Percentiles rank a stretch among this genome's conserved stretches.
Evolutionary conservation across 2,329 filamentous ascomycete genomes (phyloP).

Genomic region (Cytospora paraplurivora): DNA sequence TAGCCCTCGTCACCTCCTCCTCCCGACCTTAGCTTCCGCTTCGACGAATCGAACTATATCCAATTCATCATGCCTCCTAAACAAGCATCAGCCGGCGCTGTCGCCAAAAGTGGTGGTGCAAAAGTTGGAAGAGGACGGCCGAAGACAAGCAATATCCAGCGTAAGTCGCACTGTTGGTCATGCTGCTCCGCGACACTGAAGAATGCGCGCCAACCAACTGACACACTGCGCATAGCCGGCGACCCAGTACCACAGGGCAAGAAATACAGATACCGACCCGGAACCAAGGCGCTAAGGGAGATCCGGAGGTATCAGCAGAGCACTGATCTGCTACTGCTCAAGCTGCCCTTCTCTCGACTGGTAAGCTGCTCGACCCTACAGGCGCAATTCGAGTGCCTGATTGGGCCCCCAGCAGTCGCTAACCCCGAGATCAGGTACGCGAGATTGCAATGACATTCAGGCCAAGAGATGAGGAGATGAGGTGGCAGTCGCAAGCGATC

Average conservation of each 20-base stretch:
- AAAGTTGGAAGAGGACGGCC: conserved; percentile 8
- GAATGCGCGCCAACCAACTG: conserved; percentile 32
- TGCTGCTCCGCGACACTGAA: neutral
- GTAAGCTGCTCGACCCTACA: conserved; percentile 42
- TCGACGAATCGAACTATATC: neutral
- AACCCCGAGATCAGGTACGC: conserved; percentile 53
- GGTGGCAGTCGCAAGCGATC: conserved; percentile 96
- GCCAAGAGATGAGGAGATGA: conserved; percentile 67
- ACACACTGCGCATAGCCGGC: conserved; percentile 56
- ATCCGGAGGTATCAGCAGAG: conserved; percentile 89
- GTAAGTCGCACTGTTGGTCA: conserved; percentile 35
- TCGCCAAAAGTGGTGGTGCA: neutral
- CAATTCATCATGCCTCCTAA: conserved; percentile 3
- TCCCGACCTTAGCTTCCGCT: neutral
- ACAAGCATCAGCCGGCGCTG: neutral
- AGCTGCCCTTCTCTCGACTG: conserved; percentile 78
- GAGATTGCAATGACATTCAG: conserved; percentile 71
- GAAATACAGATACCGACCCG: conserved; percentile 70
- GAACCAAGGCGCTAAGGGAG: conserved; percentile 86
- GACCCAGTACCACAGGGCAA: conserved; percentile 68
- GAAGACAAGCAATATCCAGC: conserved; percentile 46
- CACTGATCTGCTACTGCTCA: conserved; percentile 82
- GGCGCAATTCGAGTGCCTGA: neutral
- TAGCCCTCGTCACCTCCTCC: conserved; percentile 4
- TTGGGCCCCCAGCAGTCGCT: neutral